phyloP scores from a whole-genome alignment of 2,329 filamentous ascomycete species.

The Zymoseptoria passerinii region DNA sequence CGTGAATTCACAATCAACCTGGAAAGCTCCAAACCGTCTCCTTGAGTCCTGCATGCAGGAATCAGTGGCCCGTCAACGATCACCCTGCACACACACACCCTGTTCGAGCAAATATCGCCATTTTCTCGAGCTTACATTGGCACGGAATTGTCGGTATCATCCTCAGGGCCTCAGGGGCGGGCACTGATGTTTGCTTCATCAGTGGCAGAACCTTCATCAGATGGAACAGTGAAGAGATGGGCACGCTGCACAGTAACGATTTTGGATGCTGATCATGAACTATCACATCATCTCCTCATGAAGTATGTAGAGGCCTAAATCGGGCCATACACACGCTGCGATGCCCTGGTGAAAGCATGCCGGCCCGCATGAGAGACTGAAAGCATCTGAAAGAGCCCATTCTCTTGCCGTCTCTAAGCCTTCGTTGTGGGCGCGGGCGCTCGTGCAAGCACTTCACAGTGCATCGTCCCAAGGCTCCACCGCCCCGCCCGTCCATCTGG shows the following conservation, averaged over 20 bases:
- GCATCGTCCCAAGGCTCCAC: neutral
- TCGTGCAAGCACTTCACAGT: neutral
- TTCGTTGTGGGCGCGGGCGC: neutral
- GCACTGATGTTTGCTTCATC: too few relatives aligned
- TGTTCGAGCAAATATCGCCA: too few relatives aligned
- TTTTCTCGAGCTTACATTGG: too few relatives aligned
- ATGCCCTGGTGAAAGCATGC: neutral
- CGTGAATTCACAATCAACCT: too few relatives aligned
- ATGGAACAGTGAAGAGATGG: too few relatives aligned
- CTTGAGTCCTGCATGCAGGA: too few relatives aligned
- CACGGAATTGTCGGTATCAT: too few relatives aligned
- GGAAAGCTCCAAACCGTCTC: too few relatives aligned
- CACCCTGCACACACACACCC: too few relatives aligned
- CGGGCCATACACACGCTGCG: neutral
- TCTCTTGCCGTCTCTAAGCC: neutral
- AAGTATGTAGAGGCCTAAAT: neutral
- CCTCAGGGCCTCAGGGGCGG: too few relatives aligned
- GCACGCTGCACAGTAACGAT: too few relatives aligned
- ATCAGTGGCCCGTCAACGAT: too few relatives aligned
- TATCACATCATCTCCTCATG: neutral
- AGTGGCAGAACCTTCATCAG: neutral
- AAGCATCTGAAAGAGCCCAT: neutral
- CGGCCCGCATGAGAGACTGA: neutral
- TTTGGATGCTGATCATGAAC: neutral
- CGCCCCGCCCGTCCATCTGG: neutral